Evolutionary conservation across 2,329 filamentous ascomycete species (phyloP).

Genomic region (Colletotrichum navitas): DNA sequence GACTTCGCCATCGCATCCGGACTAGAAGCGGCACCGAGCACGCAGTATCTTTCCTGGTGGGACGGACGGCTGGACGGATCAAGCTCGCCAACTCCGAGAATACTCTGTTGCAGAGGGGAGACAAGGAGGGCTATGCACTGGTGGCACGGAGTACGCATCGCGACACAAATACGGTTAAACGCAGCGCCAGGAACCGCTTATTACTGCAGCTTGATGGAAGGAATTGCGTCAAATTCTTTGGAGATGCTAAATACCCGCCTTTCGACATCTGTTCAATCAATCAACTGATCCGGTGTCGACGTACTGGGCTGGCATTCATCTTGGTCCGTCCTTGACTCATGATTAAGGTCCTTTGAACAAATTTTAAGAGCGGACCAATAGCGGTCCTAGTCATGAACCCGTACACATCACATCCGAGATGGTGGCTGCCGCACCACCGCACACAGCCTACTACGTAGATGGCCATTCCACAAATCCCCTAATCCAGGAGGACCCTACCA

Average conservation of each 20-base stretch:
- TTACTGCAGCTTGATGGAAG: conserved; percentile 6
- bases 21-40: not conserved
- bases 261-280: not conserved
- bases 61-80: not conserved
- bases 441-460: conserved; percentile 17
- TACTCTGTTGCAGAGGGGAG: not conserved
- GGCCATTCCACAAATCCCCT: conserved; percentile 12
- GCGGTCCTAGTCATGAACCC: conserved; percentile 3
- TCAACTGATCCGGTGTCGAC: conserved; percentile 15
- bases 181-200: not conserved
- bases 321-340: conserved; percentile 19
- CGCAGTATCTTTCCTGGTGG: not conserved
- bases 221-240: conserved; percentile 23
- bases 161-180: not conserved
- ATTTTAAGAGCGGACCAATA: conserved; percentile 25
- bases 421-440: conserved; percentile 16
- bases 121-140: no score
- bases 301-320: conserved; percentile 3
- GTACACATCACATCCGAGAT: conserved; percentile 24
- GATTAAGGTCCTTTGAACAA: conserved; percentile 20
- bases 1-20: conserved; percentile 16
- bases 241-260: not conserved
- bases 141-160: not conserved
- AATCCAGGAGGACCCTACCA: conserved; percentile 17
- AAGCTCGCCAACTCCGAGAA: not conserved